Conservation (phyloP, 192 early-diverging fungal genomes). For the Jimgerdemannia flammicorona region DNA sequence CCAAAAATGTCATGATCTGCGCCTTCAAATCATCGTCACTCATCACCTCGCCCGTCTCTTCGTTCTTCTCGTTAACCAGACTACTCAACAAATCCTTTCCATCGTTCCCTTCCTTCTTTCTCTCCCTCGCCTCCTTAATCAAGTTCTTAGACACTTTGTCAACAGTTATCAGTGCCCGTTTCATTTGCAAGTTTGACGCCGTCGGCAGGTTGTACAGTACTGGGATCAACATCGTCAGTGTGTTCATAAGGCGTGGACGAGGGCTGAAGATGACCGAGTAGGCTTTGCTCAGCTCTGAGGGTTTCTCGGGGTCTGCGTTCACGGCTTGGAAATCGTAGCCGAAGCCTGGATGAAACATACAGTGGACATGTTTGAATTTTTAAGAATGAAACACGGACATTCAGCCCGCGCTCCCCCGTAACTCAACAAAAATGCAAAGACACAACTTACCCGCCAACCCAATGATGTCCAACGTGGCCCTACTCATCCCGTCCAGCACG, state of each 20-base stretch:
- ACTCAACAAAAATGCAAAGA: neutral
- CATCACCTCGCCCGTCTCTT: conserved; percentile 33
- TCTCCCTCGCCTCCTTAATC: conserved; percentile 29
- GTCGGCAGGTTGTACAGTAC: neutral
- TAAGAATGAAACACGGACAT: too few species aligned
- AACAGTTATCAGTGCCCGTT: conserved; percentile 23
- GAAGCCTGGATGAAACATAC: conserved; percentile 26
- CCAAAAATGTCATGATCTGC: conserved; percentile 55
- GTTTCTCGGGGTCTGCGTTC: conserved; percentile 6
- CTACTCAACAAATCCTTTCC: conserved; percentile 41
- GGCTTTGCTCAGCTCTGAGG: conserved; percentile 38
- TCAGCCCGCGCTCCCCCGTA: too few species aligned
- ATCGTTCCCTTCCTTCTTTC: conserved; percentile 1
- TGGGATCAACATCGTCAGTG: conserved; percentile 26
- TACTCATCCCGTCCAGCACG: conserved; percentile 30
- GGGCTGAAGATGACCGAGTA: conserved; percentile 34
- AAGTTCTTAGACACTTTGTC: conserved; percentile 29
- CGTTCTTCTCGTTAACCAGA: conserved; percentile 39
- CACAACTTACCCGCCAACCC: conserved; percentile 26
- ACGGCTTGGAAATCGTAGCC: conserved; percentile 43
- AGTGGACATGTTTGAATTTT: neutral
- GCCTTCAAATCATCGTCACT: conserved; percentile 41
- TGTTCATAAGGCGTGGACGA: conserved; percentile 7
- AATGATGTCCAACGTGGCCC: conserved; percentile 45
- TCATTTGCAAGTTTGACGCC: conserved; percentile 19